A percentile compares a stretch with the other conserved stretches of the same genome.
Conservation (phyloP, 2,329 filamentous ascomycete species). For the Neonectria magnoliae region DNA sequence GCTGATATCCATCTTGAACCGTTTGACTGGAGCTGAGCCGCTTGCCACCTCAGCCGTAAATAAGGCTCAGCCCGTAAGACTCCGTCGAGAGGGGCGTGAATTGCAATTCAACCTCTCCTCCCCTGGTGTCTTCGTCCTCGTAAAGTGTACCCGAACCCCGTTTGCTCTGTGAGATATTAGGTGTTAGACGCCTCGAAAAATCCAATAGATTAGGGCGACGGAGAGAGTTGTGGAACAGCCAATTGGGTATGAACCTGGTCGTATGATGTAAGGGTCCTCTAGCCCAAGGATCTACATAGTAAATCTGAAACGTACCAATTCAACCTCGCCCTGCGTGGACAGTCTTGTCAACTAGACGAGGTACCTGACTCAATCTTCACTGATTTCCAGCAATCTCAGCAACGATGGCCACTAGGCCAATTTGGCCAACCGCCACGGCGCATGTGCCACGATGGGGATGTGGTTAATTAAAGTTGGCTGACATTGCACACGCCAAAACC, state of each 20-base stretch:
- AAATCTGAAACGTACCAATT: conserved; percentile 23
- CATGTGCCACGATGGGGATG: conserved; percentile 21
- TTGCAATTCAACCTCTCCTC: conserved; percentile 1
- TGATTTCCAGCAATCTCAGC: conserved; percentile 5
- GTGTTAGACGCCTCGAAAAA: conserved; percentile 13
- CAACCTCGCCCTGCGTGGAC: conserved; percentile 7
- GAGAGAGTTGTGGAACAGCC: conserved; percentile 2
- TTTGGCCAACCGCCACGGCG: conserved; percentile 20
- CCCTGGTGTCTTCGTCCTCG: conserved; percentile 6
- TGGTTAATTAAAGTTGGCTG: conserved; percentile 27
- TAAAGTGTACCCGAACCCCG: background rate
- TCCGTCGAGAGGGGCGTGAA: conserved; percentile 5
- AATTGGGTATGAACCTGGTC: conserved; percentile 7
- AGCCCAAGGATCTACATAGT: conserved; percentile 14
- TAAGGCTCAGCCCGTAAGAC: conserved; percentile 18
- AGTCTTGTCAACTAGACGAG: conserved; percentile 1
- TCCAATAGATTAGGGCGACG: conserved; percentile 1
- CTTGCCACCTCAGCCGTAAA: conserved; percentile 13
- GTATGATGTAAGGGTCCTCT: conserved; percentile 16
- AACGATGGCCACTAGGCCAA: conserved; percentile 17
- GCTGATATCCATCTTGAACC: conserved; percentile 38
- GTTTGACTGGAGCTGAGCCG: conserved; percentile 30
- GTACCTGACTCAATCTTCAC: conserved; percentile 16
- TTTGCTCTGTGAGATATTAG: background rate
- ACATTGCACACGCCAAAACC: conserved; percentile 17